phyloP scores from a whole-genome alignment of 2,329 filamentous ascomycete genomes.

The Zalaria obscura region DNA sequence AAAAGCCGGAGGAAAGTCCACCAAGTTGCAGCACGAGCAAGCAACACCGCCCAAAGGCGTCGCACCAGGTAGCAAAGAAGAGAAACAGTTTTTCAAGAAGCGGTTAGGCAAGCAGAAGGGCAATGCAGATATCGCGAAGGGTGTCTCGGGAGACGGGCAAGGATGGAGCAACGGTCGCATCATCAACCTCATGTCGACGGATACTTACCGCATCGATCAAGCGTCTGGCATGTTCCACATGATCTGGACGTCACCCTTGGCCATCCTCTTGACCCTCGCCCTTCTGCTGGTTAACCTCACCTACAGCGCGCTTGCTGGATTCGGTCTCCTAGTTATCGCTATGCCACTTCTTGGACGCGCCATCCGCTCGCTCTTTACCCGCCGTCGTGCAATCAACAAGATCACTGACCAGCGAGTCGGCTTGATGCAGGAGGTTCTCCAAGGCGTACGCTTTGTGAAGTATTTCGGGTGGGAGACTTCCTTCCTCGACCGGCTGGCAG shows the following conservation, averaged over 20 bases:
- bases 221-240: conserved; percentile 83
- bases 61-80: conserved; percentile 32
- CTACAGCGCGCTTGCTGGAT: conserved; percentile 81
- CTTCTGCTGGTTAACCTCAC: conserved; percentile 75
- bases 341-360: conserved; percentile 65
- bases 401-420: conserved; percentile 86
- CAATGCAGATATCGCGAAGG: conserved; percentile 27
- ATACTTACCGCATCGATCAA: conserved; percentile 84
- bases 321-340: conserved; percentile 64
- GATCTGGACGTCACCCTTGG: conserved; percentile 73
- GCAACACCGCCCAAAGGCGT: conserved; percentile 27
- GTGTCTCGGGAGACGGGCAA: conserved; percentile 51
- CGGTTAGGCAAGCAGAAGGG: conserved; percentile 27
- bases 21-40: conserved; percentile 12
- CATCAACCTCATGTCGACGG: conserved; percentile 86
- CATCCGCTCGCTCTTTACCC: conserved; percentile 61
- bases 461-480: conserved; percentile 91
- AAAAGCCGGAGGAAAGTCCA: conserved; percentile 59
- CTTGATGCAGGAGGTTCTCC: conserved; percentile 81
- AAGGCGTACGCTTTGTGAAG: conserved; percentile 88
- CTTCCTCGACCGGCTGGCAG: conserved; percentile 62
- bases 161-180: conserved; percentile 92
- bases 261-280: conserved; percentile 63
- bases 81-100: conserved; percentile 37
- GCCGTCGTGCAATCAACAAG: conserved; percentile 74